Evolutionary conservation across 805 yeast species (phyloP), one percentile per base, ranked within the genome.

Genomic region (Candida ponderosae): DNA sequence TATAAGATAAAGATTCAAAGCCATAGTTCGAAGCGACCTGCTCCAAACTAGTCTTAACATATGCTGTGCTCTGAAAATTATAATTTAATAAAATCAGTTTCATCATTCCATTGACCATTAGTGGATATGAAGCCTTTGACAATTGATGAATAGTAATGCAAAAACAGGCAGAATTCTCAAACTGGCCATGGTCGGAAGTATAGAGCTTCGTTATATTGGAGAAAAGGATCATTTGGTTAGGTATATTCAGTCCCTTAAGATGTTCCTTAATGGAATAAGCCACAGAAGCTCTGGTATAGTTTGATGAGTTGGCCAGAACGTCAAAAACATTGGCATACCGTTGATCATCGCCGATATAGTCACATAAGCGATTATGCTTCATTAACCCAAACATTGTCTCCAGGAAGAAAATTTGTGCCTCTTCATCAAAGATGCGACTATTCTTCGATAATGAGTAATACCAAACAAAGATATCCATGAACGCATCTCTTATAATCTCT

Each of bases 391-490:
- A 38, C 6, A 65, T 40, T 4, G 74, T 50, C 13, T 45, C 46
- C 4, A 66, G 49, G 17, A 68, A 54, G 18, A 53, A 56, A 2
- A 47, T 18, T 4, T 50, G 44, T 2, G 72, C 59, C 2, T 18
- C 17, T 18, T 60, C 65, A 1, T 76, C 68, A 35, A 59, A 47
- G 13, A 77, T 54, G 34, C 71, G 53, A 3, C 54, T 47, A 24
- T 65, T 71, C 1, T 59, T 56, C 4, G 65, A 63, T 34, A 76
- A 56, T 15, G 55, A 46, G 3, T 61, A 30, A 8, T 76, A 41
- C 68, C 75, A 79, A 1, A 57, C 51, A 29, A 65, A 57, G 16
- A 79, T 63, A 44, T 77, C 82, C 28, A 47, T 49, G 32, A 68
- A 65, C 34, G 75, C 80, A 4, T 60, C 60, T 16, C 51, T 43